phyloP scores from a whole-genome alignment of 306 rosid genomes.

The barrel medic (Medicago truncatula) region MtrunA17r5.0-ANR NC_053046.1:5119001-5119500 shows the following conservation, averaged over 20 bases:
- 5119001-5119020: slow-evolving; percentile 87
- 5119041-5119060: slow-evolving; percentile 8
- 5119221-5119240: no score
- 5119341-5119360: slow-evolving; percentile 95
- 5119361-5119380: slow-evolving; percentile 77
- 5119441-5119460: slow-evolving; percentile 31
- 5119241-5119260: no score
- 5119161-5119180: background rate
- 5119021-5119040: slow-evolving; percentile 97
- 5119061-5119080: background rate
- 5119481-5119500: slow-evolving; percentile 49
- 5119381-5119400: slow-evolving; percentile 60
- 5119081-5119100: background rate
- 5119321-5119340: slow-evolving; percentile 97
- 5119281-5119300: slow-evolving; percentile 97
- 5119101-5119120: background rate
- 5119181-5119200: background rate
- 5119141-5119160: background rate
- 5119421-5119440: slow-evolving; percentile 51
- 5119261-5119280: slow-evolving; percentile 49
- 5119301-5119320: slow-evolving; percentile 95
- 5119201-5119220: background rate
- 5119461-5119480: slow-evolving; percentile 33
- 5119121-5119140: background rate
- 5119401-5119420: slow-evolving; percentile 48